Percentiles rank a stretch among this genome's conserved stretches.
Evolutionary conservation across 2,329 filamentous ascomycete species (phyloP).

Genomic region (Madurella fahalii): DNA sequence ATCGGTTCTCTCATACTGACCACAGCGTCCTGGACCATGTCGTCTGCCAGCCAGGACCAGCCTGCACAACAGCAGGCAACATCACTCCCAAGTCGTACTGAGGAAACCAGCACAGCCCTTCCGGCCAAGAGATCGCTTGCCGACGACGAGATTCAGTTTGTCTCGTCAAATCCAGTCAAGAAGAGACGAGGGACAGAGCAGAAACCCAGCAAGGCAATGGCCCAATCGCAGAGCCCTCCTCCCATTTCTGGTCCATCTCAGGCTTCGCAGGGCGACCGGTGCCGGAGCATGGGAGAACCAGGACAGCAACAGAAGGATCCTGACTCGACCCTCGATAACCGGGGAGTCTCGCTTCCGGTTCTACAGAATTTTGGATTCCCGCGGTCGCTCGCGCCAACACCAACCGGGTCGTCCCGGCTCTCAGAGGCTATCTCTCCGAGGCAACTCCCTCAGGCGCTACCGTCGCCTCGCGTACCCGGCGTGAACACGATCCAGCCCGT

Average conservation of each 20-base stretch:
- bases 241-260: constrained; percentile 3
- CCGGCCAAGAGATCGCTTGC: constrained; percentile 28
- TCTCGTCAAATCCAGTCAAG: constrained; percentile 42
- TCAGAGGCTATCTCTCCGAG: constrained; percentile 37
- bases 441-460: constrained; percentile 27
- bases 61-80: background rate
- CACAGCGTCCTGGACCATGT: background rate
- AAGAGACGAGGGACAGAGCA: constrained; percentile 21
- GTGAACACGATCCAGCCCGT: background rate
- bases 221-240: constrained; percentile 24
- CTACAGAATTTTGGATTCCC: constrained; percentile 33
- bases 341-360: constrained; percentile 34
- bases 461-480: constrained; percentile 9
- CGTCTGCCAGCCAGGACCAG: background rate
- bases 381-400: constrained; percentile 23
- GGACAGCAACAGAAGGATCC: constrained; percentile 27
- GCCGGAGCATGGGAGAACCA: constrained; percentile 29
- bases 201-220: constrained; percentile 5
- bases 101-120: background rate
- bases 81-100: background rate
- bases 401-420: constrained; percentile 13
- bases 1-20: background rate
- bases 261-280: constrained; percentile 16
- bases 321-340: constrained; percentile 26
- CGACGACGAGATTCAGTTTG: constrained; percentile 43